phyloP scores from a whole-genome alignment of 495 filamentous ascomycete species.

The Penicillium arizonense region DNA sequence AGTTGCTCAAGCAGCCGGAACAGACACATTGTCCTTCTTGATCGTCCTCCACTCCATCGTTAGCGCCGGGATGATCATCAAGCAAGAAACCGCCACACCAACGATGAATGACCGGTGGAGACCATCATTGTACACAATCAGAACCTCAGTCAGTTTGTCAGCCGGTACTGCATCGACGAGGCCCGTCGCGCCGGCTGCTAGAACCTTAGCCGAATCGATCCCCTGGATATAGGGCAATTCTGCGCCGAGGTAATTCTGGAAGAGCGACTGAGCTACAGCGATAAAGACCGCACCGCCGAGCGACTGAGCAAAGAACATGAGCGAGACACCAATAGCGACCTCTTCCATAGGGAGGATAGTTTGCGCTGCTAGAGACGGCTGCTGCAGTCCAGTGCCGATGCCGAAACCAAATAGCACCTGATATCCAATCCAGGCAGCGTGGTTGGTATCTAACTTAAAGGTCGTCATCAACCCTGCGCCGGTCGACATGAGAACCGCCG shows the following conservation, averaged over 20 bases:
- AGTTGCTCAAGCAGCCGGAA: background rate
- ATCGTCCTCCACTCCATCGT: slow-evolving; percentile 63
- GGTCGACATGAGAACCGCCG: slow-evolving; percentile 51
- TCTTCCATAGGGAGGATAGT: slow-evolving; percentile 55
- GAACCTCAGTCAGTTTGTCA: slow-evolving; percentile 37
- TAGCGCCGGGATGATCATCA: slow-evolving; percentile 47
- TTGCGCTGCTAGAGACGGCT: slow-evolving; percentile 62
- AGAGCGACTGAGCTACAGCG: slow-evolving; percentile 57
- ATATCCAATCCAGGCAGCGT: slow-evolving; percentile 64
- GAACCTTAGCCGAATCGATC: slow-evolving; percentile 36
- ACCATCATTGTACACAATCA: slow-evolving; percentile 58
- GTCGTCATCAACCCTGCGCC: slow-evolving; percentile 65
- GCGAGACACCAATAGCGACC: slow-evolving; percentile 58
- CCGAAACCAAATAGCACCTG: slow-evolving; percentile 71
- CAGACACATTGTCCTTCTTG: slow-evolving; percentile 32
- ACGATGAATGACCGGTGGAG: slow-evolving; percentile 53
- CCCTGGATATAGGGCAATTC: slow-evolving; percentile 40
- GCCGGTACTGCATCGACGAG: slow-evolving; percentile 35
- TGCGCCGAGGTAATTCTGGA: slow-evolving; percentile 50
- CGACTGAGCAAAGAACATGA: slow-evolving; percentile 66
- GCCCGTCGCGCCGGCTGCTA: slow-evolving; percentile 16
- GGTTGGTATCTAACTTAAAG: slow-evolving; percentile 48
- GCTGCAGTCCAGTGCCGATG: slow-evolving; percentile 71
- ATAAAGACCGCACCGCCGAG: slow-evolving; percentile 66
- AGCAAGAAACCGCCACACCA: slow-evolving; percentile 51